Conservation (phyloP, 2,329 filamentous ascomycete species). For the Cyphellophora attinorum region DNA sequence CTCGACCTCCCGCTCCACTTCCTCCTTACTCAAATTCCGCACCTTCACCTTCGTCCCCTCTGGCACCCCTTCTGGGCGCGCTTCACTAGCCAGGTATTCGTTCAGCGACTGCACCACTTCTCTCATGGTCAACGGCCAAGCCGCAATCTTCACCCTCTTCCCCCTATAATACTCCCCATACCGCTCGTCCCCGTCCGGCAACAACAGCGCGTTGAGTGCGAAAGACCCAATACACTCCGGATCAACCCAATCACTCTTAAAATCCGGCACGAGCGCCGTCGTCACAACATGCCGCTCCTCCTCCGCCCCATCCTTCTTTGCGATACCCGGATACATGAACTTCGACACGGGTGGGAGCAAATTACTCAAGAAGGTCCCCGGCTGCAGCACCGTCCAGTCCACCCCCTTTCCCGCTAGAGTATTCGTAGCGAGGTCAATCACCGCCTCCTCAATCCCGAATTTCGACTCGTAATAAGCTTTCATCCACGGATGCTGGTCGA, state of each 20-base stretch:
- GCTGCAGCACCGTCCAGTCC: slow-evolving; percentile 5
- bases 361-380: slow-evolving; percentile 5
- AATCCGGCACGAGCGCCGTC: slow-evolving; percentile 2
- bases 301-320: too few species aligned
- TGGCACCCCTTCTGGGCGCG: not conserved
- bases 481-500: not conserved
- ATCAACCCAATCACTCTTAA: slow-evolving; percentile 2
- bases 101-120: not conserved
- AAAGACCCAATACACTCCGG: slow-evolving; percentile 3
- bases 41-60: not conserved
- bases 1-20: not conserved
- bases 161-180: not conserved
- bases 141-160: not conserved
- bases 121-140: not conserved
- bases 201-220: not conserved
- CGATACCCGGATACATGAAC: slow-evolving; percentile 6
- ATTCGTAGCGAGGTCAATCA: slow-evolving; percentile 2
- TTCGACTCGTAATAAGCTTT: slow-evolving; percentile 2
- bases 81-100: not conserved
- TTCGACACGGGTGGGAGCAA: slow-evolving; percentile 3
- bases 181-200: not conserved
- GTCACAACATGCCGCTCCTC: slow-evolving; percentile 3
- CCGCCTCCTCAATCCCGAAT: slow-evolving; percentile 1
- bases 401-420: not conserved
- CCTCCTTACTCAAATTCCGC: not conserved